Percentiles rank a stretch among this genome's conserved stretches.
Evolutionary conservation across 257 asterid genomes (phyloP).

Genomic region (Plantago elongata): DNA sequence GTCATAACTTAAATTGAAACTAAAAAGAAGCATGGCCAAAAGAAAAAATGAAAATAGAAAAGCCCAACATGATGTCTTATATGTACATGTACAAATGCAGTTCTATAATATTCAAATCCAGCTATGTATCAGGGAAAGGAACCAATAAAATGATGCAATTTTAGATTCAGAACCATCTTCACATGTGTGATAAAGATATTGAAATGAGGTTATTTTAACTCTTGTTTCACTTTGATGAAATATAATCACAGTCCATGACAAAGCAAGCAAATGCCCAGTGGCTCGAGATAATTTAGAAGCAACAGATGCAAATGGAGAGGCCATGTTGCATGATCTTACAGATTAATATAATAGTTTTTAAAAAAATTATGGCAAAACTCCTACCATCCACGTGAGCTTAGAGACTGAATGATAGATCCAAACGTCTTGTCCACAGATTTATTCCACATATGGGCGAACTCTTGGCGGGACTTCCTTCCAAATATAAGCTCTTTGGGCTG

Average conservation of each 20-base stretch:
- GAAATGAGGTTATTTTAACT: too few species aligned
- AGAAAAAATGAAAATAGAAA: too few species aligned
- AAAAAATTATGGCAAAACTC: constrained; percentile 6
- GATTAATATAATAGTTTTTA: constrained; percentile 8
- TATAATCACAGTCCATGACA: neutral
- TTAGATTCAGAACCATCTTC: too few species aligned
- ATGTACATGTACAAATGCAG: too few species aligned
- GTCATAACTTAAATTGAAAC: neutral
- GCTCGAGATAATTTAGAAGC: neutral
- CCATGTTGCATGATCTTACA: constrained; percentile 10
- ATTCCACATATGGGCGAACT: constrained; percentile 48
- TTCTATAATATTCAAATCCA: too few species aligned
- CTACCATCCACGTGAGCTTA: constrained; percentile 63
- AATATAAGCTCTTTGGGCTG: constrained; percentile 46
- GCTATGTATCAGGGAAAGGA: too few species aligned
- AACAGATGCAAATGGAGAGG: neutral
- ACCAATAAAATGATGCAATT: too few species aligned
- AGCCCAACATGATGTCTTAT: too few species aligned
- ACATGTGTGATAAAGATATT: too few species aligned
- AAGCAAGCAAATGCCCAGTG: neutral
- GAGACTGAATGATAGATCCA: constrained; percentile 38
- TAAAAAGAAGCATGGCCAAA: too few species aligned
- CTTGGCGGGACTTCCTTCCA: constrained; percentile 35
- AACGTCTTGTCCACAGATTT: constrained; percentile 47
- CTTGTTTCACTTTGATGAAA: neutral